These are phyloP conservation scores for Diddensiella caesifluorescens DNA, from an alignment of 805 yeast species.

Conservation along the genomic window DNA sequence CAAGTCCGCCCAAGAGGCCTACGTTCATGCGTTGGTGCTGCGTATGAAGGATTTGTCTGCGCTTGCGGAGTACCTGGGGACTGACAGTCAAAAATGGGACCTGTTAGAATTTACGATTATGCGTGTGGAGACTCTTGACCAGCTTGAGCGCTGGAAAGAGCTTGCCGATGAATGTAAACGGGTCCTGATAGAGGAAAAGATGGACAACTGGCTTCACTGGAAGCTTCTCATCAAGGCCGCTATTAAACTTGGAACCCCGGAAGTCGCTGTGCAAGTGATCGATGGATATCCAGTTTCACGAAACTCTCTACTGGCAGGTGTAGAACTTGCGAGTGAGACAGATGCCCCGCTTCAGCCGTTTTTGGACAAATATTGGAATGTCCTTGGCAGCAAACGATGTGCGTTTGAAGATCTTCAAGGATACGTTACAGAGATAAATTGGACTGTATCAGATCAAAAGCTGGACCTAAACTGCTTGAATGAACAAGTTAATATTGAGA, in stretches of 20 bases:
- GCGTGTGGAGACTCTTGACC: constrained; percentile 39
- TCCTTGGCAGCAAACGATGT: constrained; percentile 53
- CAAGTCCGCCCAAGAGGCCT: constrained; percentile 59
- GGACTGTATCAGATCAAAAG: neutral
- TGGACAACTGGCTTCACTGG: constrained; percentile 81
- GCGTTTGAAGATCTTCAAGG: constrained; percentile 56
- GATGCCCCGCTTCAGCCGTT: constrained; percentile 7
- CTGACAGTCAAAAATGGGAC: constrained; percentile 26
- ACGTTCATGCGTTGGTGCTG: constrained; percentile 50
- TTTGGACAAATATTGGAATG: constrained; percentile 39
- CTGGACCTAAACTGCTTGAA: constrained; percentile 21
- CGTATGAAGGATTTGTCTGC: constrained; percentile 34
- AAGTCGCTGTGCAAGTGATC: constrained; percentile 34
- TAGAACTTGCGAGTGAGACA: constrained; percentile 39
- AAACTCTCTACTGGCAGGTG: constrained; percentile 50
- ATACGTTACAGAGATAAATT: neutral
- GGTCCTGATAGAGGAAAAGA: constrained; percentile 42
- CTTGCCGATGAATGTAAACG: constrained; percentile 39
- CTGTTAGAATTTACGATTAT: constrained; percentile 59
- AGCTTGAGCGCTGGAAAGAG: constrained; percentile 38
- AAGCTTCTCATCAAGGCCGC: constrained; percentile 47
- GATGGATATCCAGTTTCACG: constrained; percentile 38
- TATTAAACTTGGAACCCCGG: constrained; percentile 31
- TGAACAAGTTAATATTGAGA: constrained; percentile 40
- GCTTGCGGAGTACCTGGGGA: constrained; percentile 31